Base-by-base conservation (phyloP, 2,329 filamentous ascomycete genomes). In the Diaporthe citri region DNA sequence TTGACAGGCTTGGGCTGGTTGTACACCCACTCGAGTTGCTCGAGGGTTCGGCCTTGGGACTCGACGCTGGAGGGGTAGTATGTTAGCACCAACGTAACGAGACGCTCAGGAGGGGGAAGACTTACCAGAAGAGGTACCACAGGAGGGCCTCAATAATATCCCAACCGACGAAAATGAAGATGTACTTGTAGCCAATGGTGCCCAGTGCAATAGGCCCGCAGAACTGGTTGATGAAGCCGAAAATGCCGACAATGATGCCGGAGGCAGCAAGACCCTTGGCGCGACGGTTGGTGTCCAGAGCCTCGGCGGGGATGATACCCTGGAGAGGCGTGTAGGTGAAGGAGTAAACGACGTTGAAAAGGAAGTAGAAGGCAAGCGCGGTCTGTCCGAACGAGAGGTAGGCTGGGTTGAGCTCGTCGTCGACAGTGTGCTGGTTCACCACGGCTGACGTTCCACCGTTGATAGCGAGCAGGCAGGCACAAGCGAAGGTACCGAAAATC, bases 271-370 rank as follows among this genome's bases (percentile, higher is more conserved):
- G 80, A 76, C 87, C 86, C 80, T 88, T 88, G 74, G 86, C 85
- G 71, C 86, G 85, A 51, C 83, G 86, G 5, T 86, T 87, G 1
- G 86, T 88, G 78, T 87, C 86, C 43, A 88, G 82, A 4, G 86
- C 85, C 76, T 88, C 87, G 39, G 85, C 84, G 2, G 86, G 86
- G 55, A 87, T 84, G 57, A 87, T 85, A 74, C 84, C 86, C 76
- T 88, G 87, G 17, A 88, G 83, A 1, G 87, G 87, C 2, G 86
- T 88, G 78, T 88, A 88, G 55, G 86, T 86, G 77, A 88, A 88
- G 4, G 86, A 87, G 80, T 87, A 88, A 74, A 87, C 81, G 39
- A 87, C 79, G 79, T 87, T 87, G 82, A 88, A 87, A 22, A 88
- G 79, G 78, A 88, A 88, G 80, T 88, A 88, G 28, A 85, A 85